These are phyloP conservation scores for Apiotrichum gamsii DNA, from an alignment of 1,284 basidiomycete species.

Conservation along the genomic window DNA sequence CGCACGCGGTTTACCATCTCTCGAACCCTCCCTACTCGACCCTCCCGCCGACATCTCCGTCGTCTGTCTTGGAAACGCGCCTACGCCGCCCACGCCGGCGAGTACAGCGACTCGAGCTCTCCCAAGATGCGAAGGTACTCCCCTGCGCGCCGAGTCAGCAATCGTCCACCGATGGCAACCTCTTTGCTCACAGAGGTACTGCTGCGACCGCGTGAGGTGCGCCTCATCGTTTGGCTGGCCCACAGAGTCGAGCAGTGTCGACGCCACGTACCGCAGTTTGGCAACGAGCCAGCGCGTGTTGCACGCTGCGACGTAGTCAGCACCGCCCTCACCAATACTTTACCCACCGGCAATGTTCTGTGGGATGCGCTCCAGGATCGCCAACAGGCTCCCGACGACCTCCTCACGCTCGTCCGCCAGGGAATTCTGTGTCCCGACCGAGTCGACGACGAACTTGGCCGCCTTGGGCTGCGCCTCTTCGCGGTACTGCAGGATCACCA, in stretches of 20 bases:
- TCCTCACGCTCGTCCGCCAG: constrained; percentile 20
- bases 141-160: constrained; percentile 51
- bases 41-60: too few relatives aligned
- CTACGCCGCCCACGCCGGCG: too few relatives aligned
- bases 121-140: constrained; percentile 79
- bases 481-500: constrained; percentile 78
- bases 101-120: constrained; percentile 60
- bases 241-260: constrained; percentile 66
- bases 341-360: constrained; percentile 66
- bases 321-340: too few relatives aligned
- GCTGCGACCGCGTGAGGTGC: constrained; percentile 51
- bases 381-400: constrained; percentile 56
- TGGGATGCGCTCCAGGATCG: constrained; percentile 76
- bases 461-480: constrained; percentile 55
- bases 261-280: constrained; percentile 82
- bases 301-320: too few relatives aligned
- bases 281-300: constrained; percentile 68
- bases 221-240: background rate
- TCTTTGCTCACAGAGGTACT: constrained; percentile 54
- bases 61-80: too few relatives aligned
- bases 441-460: constrained; percentile 49
- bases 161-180: too few relatives aligned
- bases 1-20: too few relatives aligned
- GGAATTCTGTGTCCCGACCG: background rate
- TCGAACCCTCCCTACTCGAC: too few relatives aligned